Evolutionary conservation across 169 alveolate genomes (phyloP), one percentile per base, ranked within the genome.

Genomic region (Cryptosporidium bovis): DNA sequence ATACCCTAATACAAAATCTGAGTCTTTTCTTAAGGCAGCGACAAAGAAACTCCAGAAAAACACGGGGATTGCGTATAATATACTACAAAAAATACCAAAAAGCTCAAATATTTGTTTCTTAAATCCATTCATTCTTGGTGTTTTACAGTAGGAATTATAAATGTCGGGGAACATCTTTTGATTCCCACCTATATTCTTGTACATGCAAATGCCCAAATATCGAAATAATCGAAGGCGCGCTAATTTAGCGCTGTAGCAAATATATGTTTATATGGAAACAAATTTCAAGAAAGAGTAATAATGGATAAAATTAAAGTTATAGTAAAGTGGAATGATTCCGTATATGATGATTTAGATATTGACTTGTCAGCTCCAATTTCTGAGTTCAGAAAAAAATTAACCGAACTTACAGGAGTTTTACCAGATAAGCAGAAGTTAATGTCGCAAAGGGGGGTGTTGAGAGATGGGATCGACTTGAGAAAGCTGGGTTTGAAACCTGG

Each of bases 351-450:
- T 66, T 40, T 91, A 10, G 94, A 91, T 15, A 51, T 90, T 34
- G 89, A 55, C 24, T 66, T 40, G 16, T 44, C 51, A 31, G 83
- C 34, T 64, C 66, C 84, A 83, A 82, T 33, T 53, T 51, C 18
- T 71, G 92, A 20, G 56, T 91, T 69, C 82, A 90, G 64, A 56
- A 91, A 20, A 55, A 90, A 53, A 84, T 65, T 83, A 62, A 94
- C 95, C 82, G 93, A 94, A 6, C 77, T 96, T 15, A 95, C 98
- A 0, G 96, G 96, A 46, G 99, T 96, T 4, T 98, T 98, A 0
- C 94, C 97, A 1, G 98, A 94, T 13, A 93, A 96, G 65, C 97
- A 96, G 87, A 96, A 96, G 90, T 84, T 96, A 40, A 93, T 95
- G 96, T 92, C 93, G 65, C 95, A 95, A 66, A 84, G 92, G 64